These are phyloP conservation scores for Wickerhamiella siamensis DNA, from an alignment of 805 yeast species.

Conservation along the genomic window DNA sequence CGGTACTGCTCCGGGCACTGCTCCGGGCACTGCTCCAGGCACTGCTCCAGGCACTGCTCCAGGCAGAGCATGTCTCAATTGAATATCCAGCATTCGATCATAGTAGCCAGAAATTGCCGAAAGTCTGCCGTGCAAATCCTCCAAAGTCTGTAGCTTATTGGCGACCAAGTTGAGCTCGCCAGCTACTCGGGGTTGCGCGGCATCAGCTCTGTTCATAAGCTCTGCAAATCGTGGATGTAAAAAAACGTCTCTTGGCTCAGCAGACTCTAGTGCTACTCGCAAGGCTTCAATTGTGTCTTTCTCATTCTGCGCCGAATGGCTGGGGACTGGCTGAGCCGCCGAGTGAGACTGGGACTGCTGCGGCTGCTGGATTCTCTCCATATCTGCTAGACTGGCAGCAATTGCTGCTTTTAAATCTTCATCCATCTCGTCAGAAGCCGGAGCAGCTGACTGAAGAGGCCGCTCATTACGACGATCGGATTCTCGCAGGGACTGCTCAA, in stretches of 20 bases:
- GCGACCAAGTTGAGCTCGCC: slow-evolving; percentile 14
- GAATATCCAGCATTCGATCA: slow-evolving; percentile 17
- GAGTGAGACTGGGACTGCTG: neutral
- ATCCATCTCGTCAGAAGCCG: slow-evolving; percentile 48
- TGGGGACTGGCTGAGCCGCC: neutral
- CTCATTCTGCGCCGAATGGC: slow-evolving; percentile 5
- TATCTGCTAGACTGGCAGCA: slow-evolving; percentile 73
- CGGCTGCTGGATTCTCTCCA: slow-evolving; percentile 28
- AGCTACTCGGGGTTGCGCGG: slow-evolving; percentile 15
- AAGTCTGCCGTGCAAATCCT: slow-evolving; percentile 17
- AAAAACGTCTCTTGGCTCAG: slow-evolving; percentile 16
- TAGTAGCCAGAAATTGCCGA: slow-evolving; percentile 16
- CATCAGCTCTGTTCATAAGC: slow-evolving; percentile 12
- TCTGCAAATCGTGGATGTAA: slow-evolving; percentile 12
- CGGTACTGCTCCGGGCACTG: neutral
- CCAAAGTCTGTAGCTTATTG: slow-evolving; percentile 15
- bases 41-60: slow-evolving; percentile 1
- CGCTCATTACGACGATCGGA: slow-evolving; percentile 14
- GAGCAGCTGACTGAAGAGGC: slow-evolving; percentile 4
- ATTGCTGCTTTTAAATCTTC: slow-evolving; percentile 89
- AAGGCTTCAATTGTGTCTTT: neutral
- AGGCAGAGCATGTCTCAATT: slow-evolving; percentile 12
- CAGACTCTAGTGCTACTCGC: slow-evolving; percentile 5
- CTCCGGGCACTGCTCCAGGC: neutral
- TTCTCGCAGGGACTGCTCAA: slow-evolving; percentile 64